Base-by-base conservation (phyloP, 148 eudicot genomes). In the Chenopodium album region DNA sequence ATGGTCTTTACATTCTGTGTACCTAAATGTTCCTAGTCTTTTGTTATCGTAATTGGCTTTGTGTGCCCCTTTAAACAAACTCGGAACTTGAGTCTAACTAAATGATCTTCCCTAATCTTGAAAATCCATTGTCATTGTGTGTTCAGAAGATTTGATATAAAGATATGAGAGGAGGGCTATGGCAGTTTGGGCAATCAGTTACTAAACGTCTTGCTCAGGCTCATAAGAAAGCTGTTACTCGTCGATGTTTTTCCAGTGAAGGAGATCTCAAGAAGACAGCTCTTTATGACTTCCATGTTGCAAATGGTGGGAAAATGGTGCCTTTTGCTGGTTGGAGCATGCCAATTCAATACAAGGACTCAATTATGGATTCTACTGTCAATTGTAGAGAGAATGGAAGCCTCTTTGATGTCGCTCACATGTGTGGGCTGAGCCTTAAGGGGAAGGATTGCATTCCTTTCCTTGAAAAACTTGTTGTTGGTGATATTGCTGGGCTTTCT, bases 261-360 rank as follows among this genome's bases (percentile, higher is more conserved):
- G 90, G 90, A 19, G 97, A 94, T 48, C 94, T 92, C 26, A 96
- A 96, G 87, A 89, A 94, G 87, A 96, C 99, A 2, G 98, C 68
- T 69, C 89, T 94, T 26, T 89, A 89, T 76, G 97, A 96, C 80
- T 96, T 96, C 85, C 98, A 96, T 82, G 97, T 92, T 41, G 89
- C 90, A 47, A 32, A 96, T 87, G 98, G 98, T 54, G 99, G 92
- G 59, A 96, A 96, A 85, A 96, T 94, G 98, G 99, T 96, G n/a
- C 99, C 99, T n/a, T 96, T 96, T 91, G 98, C 98, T 37, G 98
- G 99, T 46, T 94, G 98, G 94, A 92, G 97, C 86, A 94, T 96
- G 99, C 99, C 99, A 65, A 96, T 96, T 79, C 99, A 96, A 85
- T 96, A 96, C 92, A 96, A 93, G 84, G 99, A 96, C 82, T 92